Conservation (phyloP, 2,329 filamentous ascomycete genomes). For the Aspergillus luchuensis region DNA sequence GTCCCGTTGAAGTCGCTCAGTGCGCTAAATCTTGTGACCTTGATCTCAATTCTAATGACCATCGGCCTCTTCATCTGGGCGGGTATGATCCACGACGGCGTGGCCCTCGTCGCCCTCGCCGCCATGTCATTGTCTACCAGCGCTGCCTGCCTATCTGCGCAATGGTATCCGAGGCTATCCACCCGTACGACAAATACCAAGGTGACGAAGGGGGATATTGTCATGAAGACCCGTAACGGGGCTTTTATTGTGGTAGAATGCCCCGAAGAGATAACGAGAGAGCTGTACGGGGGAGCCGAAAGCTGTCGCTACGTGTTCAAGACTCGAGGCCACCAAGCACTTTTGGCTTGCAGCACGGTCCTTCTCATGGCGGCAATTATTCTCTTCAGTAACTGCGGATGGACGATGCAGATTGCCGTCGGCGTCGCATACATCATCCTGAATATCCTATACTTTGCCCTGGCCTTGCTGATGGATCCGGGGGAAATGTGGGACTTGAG, state of each 20-base stretch:
- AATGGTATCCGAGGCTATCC: conserved; percentile 60
- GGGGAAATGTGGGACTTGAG: conserved; percentile 59
- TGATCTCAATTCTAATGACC: conserved; percentile 52
- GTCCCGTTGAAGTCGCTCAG: conserved; percentile 47
- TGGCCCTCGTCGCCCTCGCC: conserved; percentile 55
- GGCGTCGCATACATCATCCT: conserved; percentile 60
- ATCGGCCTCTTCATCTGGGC: conserved; percentile 25
- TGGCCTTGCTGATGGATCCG: conserved; percentile 52
- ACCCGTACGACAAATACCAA: conserved; percentile 51
- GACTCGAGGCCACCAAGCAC: conserved; percentile 50
- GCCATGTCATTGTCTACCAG: conserved; percentile 57
- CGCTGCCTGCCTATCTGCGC: conserved; percentile 59
- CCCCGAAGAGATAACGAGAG: conserved; percentile 61
- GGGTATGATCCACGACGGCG: conserved; percentile 50
- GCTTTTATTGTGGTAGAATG: conserved; percentile 62
- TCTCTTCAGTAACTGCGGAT: conserved; percentile 64
- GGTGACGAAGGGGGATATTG: conserved; percentile 60
- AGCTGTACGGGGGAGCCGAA: conserved; percentile 63
- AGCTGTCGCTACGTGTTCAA: conserved; percentile 60
- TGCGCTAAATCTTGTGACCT: conserved; percentile 56
- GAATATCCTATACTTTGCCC: conserved; percentile 62
- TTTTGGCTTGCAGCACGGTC: conserved; percentile 62
- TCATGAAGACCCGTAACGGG: conserved; percentile 62
- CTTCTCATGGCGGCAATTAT: conserved; percentile 64
- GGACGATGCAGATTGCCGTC: conserved; percentile 61